Conservation (phyloP, 2,329 filamentous ascomycete species). For the Purpureocillium takamizusanense region DNA sequence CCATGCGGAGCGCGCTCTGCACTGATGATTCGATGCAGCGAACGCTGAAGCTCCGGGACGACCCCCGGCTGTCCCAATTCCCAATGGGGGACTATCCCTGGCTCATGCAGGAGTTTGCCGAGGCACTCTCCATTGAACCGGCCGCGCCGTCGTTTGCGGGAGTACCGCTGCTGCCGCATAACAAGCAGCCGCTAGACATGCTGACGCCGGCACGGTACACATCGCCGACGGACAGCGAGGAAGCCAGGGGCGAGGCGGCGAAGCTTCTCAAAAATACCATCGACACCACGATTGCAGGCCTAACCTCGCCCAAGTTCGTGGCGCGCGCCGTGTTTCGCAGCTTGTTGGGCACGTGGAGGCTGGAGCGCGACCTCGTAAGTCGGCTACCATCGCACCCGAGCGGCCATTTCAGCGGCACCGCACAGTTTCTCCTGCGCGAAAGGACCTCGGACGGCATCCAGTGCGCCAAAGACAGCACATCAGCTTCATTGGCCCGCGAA, state of each 20-base stretch:
- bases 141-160: constrained; percentile 22
- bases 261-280: constrained; percentile 38
- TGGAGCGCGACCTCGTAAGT: constrained; percentile 48
- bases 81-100: constrained; percentile 78
- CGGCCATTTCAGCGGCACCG: constrained; percentile 56
- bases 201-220: constrained; percentile 49
- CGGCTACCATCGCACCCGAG: constrained; percentile 49
- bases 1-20: constrained; percentile 29
- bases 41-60: constrained; percentile 40
- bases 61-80: constrained; percentile 55
- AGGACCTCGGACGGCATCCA: constrained; percentile 45
- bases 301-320: constrained; percentile 42
- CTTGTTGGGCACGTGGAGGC: constrained; percentile 60
- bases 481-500: not conserved
- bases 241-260: constrained; percentile 27
- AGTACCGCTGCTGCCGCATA: constrained; percentile 25
- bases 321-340: constrained; percentile 60
- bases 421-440: constrained; percentile 53
- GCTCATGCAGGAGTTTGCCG: constrained; percentile 61
- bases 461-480: constrained; percentile 13
- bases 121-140: constrained; percentile 41
- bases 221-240: constrained; percentile 23
- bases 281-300: constrained; percentile 28
- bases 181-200: constrained; percentile 38
- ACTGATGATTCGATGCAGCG: constrained; percentile 34